These are phyloP conservation scores for Salicornia ramosissima DNA, from an alignment of 148 eudicot genomes.

Conservation along the genomic window DNA sequence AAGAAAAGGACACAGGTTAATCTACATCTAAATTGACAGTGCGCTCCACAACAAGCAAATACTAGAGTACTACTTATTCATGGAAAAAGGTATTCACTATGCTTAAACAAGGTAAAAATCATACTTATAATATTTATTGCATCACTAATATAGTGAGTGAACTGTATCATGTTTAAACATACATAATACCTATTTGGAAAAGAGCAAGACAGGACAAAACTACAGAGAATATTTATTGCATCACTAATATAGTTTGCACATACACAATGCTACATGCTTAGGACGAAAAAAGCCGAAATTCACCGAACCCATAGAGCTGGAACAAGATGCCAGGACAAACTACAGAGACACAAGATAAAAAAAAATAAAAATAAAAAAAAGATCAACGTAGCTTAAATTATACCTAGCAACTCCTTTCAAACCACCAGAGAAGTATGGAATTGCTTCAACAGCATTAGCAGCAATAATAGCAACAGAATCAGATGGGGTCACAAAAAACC, in stretches of 20 bases:
- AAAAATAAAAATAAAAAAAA: slow-evolving; percentile 7
- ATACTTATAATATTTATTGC: background rate
- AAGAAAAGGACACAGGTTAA: slow-evolving; percentile 6
- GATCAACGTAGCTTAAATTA: slow-evolving; percentile 13
- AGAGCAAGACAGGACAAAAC: background rate
- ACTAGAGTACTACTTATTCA: background rate
- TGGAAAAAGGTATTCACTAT: background rate
- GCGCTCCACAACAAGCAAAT: background rate
- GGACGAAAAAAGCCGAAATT: background rate
- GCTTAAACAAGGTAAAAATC: background rate
- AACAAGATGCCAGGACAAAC: slow-evolving; percentile 2
- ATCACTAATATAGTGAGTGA: background rate
- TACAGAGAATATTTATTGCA: too few relatives aligned
- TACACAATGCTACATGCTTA: background rate
- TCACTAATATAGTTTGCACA: too few relatives aligned
- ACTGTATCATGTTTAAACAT: background rate
- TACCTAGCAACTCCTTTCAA: slow-evolving; percentile 97
- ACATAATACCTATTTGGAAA: background rate
- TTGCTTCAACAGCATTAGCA: slow-evolving; percentile 87
- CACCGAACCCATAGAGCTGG: background rate
- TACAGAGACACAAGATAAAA: too few relatives aligned
- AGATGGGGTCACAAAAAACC: slow-evolving; percentile 95
- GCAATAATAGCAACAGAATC: slow-evolving; percentile 99
- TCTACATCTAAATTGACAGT: background rate
- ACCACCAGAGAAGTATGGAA: slow-evolving; percentile 92